Conservation (phyloP, 78 protist genomes). For the Dictyostelium intermedium region DNA sequence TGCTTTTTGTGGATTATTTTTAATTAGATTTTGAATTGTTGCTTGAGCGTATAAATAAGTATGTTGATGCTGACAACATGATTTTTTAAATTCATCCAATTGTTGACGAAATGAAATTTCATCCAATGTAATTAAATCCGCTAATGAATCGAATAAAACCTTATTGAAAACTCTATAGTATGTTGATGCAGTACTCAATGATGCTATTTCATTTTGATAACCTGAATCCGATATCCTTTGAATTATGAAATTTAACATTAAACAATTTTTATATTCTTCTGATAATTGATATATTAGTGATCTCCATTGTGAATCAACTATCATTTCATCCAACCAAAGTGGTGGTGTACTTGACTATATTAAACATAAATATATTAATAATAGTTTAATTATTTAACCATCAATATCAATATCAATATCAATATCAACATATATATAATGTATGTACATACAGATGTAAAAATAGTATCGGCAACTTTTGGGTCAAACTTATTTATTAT, state of each 20-base stretch:
- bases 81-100: conserved; percentile 65
- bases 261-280: conserved; percentile 64
- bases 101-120: conserved; percentile 42
- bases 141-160: conserved; percentile 57
- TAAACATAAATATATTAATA: background rate
- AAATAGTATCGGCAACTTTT: conserved; percentile 66
- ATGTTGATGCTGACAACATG: conserved; percentile 77
- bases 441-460: conserved; percentile 45
- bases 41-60: conserved; percentile 77
- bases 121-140: conserved; percentile 38
- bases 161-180: conserved; percentile 75
- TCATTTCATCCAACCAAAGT: conserved; percentile 75
- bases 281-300: conserved; percentile 67
- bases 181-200: conserved; percentile 74
- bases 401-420: too few species aligned
- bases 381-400: background rate
- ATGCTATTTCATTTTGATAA: conserved; percentile 79
- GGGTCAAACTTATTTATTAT: conserved; percentile 68
- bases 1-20: conserved; percentile 33
- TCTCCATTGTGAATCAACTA: conserved; percentile 58
- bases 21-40: conserved; percentile 15
- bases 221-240: conserved; percentile 81
- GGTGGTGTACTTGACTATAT: conserved; percentile 46
- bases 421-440: background rate
- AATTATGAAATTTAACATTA: conserved; percentile 76